These are phyloP conservation scores for Pseudognaphalium luteoalbum DNA, from an alignment of 129 eudicot species.

Conservation along the genomic window DNA sequence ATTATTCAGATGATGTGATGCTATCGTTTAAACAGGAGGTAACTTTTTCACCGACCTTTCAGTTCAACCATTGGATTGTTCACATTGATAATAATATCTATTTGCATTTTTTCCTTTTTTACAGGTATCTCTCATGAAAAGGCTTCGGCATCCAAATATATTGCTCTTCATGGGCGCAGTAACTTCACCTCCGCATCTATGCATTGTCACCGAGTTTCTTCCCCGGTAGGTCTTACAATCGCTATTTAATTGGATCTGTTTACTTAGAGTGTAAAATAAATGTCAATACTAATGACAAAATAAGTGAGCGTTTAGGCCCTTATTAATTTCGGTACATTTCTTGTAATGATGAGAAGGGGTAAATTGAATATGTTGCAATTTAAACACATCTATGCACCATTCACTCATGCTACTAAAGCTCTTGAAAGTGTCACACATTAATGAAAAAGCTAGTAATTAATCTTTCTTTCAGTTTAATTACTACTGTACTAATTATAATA, in stretches of 20 bases:
- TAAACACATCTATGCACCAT: neutral
- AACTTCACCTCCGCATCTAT: conserved; percentile 75
- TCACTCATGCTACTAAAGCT: too few relatives aligned
- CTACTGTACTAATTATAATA: too few relatives aligned
- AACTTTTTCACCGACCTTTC: neutral
- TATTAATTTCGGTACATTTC: too few relatives aligned
- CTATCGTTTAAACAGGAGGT: neutral
- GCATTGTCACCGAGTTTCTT: conserved; percentile 87
- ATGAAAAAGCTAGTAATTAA: too few relatives aligned
- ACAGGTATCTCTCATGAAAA: conserved; percentile 80
- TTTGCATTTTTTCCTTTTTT: neutral
- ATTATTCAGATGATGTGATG: neutral
- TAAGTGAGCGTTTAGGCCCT: too few relatives aligned
- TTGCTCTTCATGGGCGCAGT: conserved; percentile 91
- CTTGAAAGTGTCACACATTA: too few relatives aligned
- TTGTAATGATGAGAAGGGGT: too few relatives aligned
- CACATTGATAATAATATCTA: too few relatives aligned
- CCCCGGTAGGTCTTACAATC: conserved; percentile 59
- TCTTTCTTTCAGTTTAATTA: too few relatives aligned
- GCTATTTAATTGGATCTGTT: neutral
- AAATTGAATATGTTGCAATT: too few relatives aligned
- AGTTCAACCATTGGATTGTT: neutral
- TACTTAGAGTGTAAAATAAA: neutral
- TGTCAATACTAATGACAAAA: neutral
- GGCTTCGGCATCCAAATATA: conserved; percentile 81